These are phyloP conservation scores for Candida glucosophila DNA, from an alignment of 1,139 yeast genomes.

Conservation along the genomic window DNA sequence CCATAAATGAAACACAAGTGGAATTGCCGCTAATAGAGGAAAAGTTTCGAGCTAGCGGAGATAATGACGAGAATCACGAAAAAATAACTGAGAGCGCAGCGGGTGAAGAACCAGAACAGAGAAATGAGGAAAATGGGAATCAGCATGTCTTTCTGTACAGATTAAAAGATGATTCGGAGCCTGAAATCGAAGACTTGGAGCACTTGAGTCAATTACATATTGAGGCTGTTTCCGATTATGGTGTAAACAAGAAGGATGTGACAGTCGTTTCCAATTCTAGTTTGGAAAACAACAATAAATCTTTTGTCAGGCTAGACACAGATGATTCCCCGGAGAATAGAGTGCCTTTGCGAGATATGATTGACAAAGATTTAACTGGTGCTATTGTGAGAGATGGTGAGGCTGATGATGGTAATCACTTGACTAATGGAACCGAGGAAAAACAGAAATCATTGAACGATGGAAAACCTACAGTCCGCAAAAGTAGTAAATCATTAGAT, in stretches of 20 bases:
- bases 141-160: conserved; percentile 8
- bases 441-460: no score
- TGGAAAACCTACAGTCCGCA: no score
- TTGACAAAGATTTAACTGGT: no score
- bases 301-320: conserved; percentile 8
- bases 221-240: conserved; percentile 6
- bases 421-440: no score
- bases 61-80: no score
- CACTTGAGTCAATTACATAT: conserved; percentile 5
- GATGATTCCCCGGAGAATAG: conserved; percentile 10
- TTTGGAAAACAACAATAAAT: conserved; percentile 5
- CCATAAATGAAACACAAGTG: conserved; percentile 32
- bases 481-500: no score
- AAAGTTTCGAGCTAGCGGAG: background rate
- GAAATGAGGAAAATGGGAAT: conserved; percentile 4
- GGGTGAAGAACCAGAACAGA: background rate
- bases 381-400: no score
- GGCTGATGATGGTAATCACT: no score
- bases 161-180: conserved; percentile 1
- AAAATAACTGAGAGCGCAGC: no score
- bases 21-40: conserved; percentile 2
- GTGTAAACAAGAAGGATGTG: conserved; percentile 3
- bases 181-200: conserved; percentile 1
- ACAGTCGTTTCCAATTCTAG: conserved; percentile 2
- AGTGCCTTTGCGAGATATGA: conserved; percentile 26